A percentile compares a stretch with the other conserved stretches of the same genome.
These are phyloP conservation scores for Penicillium sp. DNA, from an alignment of 2,329 filamentous ascomycete genomes.

Conservation along the genomic window DNA sequence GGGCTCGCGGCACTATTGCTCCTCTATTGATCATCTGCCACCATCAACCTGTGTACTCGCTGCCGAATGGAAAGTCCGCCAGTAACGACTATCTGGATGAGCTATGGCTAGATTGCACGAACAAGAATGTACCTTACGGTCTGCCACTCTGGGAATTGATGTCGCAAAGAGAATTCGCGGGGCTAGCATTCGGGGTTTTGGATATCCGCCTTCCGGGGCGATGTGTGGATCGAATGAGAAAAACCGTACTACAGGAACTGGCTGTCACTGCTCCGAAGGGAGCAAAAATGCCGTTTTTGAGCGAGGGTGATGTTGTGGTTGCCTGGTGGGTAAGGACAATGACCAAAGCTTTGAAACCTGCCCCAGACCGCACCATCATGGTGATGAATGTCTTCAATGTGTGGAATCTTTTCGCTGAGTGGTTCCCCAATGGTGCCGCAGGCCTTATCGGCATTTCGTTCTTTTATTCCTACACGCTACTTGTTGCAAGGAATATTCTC, in stretches of 20 bases:
- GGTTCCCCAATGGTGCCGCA: conserved; percentile 27
- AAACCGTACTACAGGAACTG: background rate
- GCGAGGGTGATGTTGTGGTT: background rate
- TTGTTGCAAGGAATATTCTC: no score
- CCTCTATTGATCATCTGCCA: no score
- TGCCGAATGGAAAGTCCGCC: no score
- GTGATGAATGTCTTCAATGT: conserved; percentile 45
- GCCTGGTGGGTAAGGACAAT: conserved; percentile 43
- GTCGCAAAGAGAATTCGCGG: no score
- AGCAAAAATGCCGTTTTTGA: background rate
- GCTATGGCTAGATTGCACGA: no score
- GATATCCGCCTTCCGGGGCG: background rate
- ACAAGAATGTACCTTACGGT: no score
- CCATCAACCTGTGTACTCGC: no score
- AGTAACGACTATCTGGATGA: no score
- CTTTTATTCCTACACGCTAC: background rate
- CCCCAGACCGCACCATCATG: conserved; percentile 24
- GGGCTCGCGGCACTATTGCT: no score
- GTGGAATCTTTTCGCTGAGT: conserved; percentile 33
- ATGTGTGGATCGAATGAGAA: background rate
- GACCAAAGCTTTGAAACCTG: conserved; percentile 15
- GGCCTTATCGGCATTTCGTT: conserved; percentile 17
- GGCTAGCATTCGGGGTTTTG: no score
- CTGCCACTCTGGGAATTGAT: no score
- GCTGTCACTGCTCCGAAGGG: background rate